Base-by-base conservation (phyloP, 2,329 filamentous ascomycete genomes). In the Penicillium frequentans region DNA sequence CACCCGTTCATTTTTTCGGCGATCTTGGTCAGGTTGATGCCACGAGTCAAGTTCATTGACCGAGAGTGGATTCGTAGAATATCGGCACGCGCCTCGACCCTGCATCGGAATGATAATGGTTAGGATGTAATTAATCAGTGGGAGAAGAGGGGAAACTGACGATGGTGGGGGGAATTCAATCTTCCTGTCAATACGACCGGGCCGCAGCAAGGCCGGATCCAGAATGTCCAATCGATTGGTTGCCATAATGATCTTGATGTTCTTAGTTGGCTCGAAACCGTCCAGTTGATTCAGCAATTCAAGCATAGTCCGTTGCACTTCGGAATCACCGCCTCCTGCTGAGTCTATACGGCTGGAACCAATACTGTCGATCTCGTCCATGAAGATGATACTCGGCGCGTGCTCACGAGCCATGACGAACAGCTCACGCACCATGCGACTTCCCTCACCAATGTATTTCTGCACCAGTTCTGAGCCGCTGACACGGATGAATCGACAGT, bases 1-100 rank as follows among this genome's bases (percentile, higher is more conserved):
- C 95, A 99, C 51, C 95, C 95, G 71, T 97, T 97, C 95, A 99
- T 99, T 86, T 98, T 98, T 83, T 99, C 95, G 29, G 95, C 95
- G 69, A 98, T 96, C 86, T 99, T 99, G 70, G 86, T 96, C 64
- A 99, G 82, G 79, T 99, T 96, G 81, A 99, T 98, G 52, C 95
- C 95, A 71, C 95, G 86, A 14, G 95, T 99, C 68, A 99, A 78
- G 79, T 99, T 99, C 95, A 99, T 99, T 79, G 93, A 96, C 69
- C 95, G 87, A 68, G 90, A 96, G 81, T 99, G 95, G 70, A 99
- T 99, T 66, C 95, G 90, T 66, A 99, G 83, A 80, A 99, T 99
- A 76, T 99, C 95, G 67, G 95, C 95, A 78, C 95, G 87, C 54
- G 95, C 93, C 80, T 99, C 95, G 65, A 97, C 90, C 57, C 79